phyloP scores from a whole-genome alignment of 495 filamentous ascomycete species.

The Cryomyces minteri region DNA sequence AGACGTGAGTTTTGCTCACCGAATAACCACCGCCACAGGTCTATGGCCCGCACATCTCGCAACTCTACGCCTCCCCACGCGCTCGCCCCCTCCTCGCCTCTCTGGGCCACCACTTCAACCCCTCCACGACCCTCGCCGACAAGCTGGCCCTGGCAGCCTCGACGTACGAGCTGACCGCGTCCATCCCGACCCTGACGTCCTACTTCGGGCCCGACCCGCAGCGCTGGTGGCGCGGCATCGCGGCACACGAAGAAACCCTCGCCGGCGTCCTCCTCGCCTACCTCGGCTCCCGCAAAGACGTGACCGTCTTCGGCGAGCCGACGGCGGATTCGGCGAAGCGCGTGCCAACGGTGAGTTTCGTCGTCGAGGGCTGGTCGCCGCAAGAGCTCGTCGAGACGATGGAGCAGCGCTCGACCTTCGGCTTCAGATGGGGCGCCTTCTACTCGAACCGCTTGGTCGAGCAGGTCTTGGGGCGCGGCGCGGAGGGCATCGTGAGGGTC shows the following conservation, averaged over 20 bases:
- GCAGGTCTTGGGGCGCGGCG: slow-evolving; percentile 36
- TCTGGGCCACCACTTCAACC: slow-evolving; percentile 31
- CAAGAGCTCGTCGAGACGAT: slow-evolving; percentile 41
- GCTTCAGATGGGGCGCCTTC: slow-evolving; percentile 49
- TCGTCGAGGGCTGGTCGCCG: slow-evolving; percentile 35
- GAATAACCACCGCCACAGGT: slow-evolving; percentile 18
- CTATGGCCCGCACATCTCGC: slow-evolving; percentile 49
- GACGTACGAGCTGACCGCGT: slow-evolving; percentile 45
- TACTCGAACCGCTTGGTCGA: slow-evolving; percentile 42
- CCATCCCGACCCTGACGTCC: slow-evolving; percentile 46
- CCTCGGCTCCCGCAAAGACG: slow-evolving; percentile 25
- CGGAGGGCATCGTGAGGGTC: slow-evolving; percentile 48
- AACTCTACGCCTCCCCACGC: slow-evolving; percentile 38
- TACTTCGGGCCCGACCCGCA: slow-evolving; percentile 43
- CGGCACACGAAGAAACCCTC: slow-evolving; percentile 37
- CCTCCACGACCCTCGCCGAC: slow-evolving; percentile 33
- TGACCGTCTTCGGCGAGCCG: slow-evolving; percentile 38
- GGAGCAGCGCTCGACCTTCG: slow-evolving; percentile 34
- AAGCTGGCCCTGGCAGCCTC: slow-evolving; percentile 48
- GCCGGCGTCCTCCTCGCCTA: slow-evolving; percentile 37
- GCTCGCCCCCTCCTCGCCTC: slow-evolving; percentile 35
- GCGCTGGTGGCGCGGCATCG: slow-evolving; percentile 38
- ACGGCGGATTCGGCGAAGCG: slow-evolving; percentile 33
- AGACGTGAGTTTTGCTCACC: no score
- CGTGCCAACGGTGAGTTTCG: slow-evolving; percentile 38